Percentiles rank a stretch among this genome's conserved stretches.
Conservation (phyloP, 2,329 filamentous ascomycete genomes). For the Hirsutella thompsonii region DNA sequence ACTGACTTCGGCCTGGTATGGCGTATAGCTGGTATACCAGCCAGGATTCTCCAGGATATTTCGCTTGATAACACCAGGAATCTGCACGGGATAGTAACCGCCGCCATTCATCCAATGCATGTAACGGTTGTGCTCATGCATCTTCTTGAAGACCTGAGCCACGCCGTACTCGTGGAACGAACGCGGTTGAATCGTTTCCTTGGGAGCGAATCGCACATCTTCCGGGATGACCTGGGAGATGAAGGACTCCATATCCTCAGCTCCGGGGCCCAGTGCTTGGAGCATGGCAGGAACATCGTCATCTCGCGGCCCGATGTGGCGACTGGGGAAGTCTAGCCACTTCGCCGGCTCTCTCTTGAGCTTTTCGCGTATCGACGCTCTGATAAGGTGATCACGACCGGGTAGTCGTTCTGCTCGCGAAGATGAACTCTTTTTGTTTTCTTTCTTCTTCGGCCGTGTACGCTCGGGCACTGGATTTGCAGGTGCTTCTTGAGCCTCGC, state of each 20-base stretch:
- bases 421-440: no score
- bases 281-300: slow-evolving; percentile 67
- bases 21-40: slow-evolving; percentile 97
- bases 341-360: slow-evolving; percentile 9
- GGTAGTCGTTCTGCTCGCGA: no score
- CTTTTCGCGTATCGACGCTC: slow-evolving; percentile 11
- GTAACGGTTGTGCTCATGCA: slow-evolving; percentile 20
- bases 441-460: no score
- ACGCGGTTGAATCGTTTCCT: slow-evolving; percentile 29
- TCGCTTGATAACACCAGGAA: slow-evolving; percentile 81
- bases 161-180: slow-evolving; percentile 32
- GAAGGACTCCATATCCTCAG: slow-evolving; percentile 64
- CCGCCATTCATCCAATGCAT: slow-evolving; percentile 66
- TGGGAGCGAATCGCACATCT: slow-evolving; percentile 46
- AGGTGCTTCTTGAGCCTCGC: neutral
- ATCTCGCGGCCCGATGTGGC: slow-evolving; percentile 77
- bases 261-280: slow-evolving; percentile 61
- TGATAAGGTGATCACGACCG: neutral
- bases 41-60: slow-evolving; percentile 87
- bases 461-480: no score
- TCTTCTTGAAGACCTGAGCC: slow-evolving; percentile 20
- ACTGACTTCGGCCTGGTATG: slow-evolving; percentile 94
- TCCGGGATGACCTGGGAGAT: slow-evolving; percentile 71
- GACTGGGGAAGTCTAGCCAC: slow-evolving; percentile 47
- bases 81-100: slow-evolving; percentile 79